A percentile compares a stretch with the other conserved stretches of the same genome.
Conservation (phyloP, 768 basidiomycete genomes). For the Xerocomellus amylosporus region DNA sequence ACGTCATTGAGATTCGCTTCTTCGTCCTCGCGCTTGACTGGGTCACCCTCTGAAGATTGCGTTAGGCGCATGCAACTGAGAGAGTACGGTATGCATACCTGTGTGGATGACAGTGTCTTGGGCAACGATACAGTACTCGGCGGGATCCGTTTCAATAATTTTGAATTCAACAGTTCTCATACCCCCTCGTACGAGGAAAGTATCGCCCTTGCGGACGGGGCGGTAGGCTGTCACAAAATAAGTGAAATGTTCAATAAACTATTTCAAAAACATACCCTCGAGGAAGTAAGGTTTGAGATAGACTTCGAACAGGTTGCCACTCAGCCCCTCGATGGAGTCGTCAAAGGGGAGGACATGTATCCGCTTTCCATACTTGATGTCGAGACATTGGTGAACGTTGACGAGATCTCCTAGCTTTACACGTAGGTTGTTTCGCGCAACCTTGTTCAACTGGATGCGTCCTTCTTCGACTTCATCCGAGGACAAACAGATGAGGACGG, state of each 20-base stretch:
- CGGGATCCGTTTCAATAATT: conserved; percentile 96
- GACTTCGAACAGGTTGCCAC: conserved; percentile 98
- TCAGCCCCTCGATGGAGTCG: conserved; percentile 96
- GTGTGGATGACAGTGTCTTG: conserved; percentile 98
- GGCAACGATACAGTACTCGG: conserved; percentile 98
- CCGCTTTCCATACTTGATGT: conserved; percentile 99
- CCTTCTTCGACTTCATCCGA: conserved; percentile 98
- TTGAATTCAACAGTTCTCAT: conserved; percentile 99
- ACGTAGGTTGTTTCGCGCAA: conserved; percentile 97
- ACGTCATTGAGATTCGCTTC: conserved; percentile 95
- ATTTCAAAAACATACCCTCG: conserved; percentile 55
- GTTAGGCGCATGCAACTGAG: background rate
- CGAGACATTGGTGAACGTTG: conserved; percentile 92
- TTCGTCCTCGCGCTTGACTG: conserved; percentile 98
- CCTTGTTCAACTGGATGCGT: conserved; percentile 98
- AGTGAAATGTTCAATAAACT: background rate
- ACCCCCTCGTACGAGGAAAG: conserved; percentile 97
- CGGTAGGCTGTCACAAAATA: conserved; percentile 64
- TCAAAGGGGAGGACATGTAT: conserved; percentile 97
- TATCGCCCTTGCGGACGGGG: conserved; percentile 95
- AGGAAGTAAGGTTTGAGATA: conserved; percentile 99
- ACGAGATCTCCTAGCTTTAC: conserved; percentile 97
- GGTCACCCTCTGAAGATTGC: conserved; percentile 78
- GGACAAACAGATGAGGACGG: conserved; percentile 93
- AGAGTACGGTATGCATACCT: conserved; percentile 37